Conservation (phyloP, 2,329 filamentous ascomycete species). For the Neophaeococcomyces mojaviensis region DNA sequence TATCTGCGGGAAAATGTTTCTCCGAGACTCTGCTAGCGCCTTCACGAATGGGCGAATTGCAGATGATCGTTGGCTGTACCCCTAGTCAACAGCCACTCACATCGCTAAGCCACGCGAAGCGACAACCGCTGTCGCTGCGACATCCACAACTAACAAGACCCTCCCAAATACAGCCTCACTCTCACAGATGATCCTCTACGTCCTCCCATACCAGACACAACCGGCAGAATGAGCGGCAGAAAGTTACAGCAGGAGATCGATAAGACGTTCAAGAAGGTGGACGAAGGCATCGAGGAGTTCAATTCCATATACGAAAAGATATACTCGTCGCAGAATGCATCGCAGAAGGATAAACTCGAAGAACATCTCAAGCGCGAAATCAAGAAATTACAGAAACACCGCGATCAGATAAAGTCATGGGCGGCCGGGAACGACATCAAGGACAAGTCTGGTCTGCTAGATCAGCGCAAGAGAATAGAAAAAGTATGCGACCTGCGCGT, state of each 20-base stretch:
- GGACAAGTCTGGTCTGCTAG: conserved; percentile 91
- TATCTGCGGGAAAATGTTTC: no score
- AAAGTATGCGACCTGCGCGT: conserved; percentile 53
- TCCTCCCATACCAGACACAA: not conserved
- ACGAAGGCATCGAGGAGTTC: conserved; percentile 85
- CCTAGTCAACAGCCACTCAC: no score
- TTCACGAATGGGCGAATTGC: no score
- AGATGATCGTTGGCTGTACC: no score
- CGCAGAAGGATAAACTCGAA: conserved; percentile 96
- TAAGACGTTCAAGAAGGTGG: conserved; percentile 98
- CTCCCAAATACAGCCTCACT: conserved; percentile 12
- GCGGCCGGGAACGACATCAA: conserved; percentile 98
- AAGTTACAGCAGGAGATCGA: conserved; percentile 98
- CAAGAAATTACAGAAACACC: conserved; percentile 96
- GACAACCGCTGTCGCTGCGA: no score
- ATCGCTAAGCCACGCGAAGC: no score
- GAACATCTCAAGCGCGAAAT: conserved; percentile 98
- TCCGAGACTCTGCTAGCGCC: no score
- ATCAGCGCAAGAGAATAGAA: conserved; percentile 93
- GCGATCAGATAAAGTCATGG: conserved; percentile 99
- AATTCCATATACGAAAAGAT: conserved; percentile 98
- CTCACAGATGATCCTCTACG: conserved; percentile 7
- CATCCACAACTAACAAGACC: conserved; percentile 14
- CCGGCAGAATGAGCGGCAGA: conserved; percentile 72
- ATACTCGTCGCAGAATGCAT: conserved; percentile 79